phyloP scores from a whole-genome alignment of 768 basidiomycete genomes.

The Postia placenta region DNA sequence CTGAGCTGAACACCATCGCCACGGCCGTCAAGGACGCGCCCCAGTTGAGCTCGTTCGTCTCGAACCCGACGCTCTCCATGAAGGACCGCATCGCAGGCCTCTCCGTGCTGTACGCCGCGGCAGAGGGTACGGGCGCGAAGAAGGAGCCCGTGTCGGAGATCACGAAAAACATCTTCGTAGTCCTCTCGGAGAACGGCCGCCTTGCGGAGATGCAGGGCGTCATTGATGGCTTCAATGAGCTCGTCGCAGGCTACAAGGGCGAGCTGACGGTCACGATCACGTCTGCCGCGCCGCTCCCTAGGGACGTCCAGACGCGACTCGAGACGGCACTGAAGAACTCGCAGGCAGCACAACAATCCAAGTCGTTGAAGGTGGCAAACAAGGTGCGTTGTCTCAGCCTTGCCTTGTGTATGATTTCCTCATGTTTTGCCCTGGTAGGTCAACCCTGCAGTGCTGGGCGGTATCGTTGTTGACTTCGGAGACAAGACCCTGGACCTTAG shows the following conservation, averaged over 20 bases:
- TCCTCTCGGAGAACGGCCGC: slow-evolving; percentile 92
- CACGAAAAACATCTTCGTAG: slow-evolving; percentile 85
- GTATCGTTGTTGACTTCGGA: slow-evolving; percentile 92
- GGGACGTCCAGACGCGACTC: slow-evolving; percentile 67
- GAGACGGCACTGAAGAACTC: slow-evolving; percentile 85
- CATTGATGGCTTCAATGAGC: slow-evolving; percentile 86
- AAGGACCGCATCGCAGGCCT: slow-evolving; percentile 72
- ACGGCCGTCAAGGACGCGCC: slow-evolving; percentile 61
- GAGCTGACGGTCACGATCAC: slow-evolving; percentile 92
- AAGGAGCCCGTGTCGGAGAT: slow-evolving; percentile 78
- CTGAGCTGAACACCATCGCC: slow-evolving; percentile 71
- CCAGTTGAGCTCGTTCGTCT: slow-evolving; percentile 65
- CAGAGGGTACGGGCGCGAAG: slow-evolving; percentile 55
- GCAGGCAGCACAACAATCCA: slow-evolving; percentile 79
- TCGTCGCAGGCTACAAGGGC: slow-evolving; percentile 85
- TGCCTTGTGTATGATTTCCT: slow-evolving; percentile 3
- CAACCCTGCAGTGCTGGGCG: slow-evolving; percentile 88
- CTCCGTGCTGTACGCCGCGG: slow-evolving; percentile 55
- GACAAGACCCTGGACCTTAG: slow-evolving; percentile 98
- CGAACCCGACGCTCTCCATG: slow-evolving; percentile 86
- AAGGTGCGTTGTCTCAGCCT: slow-evolving; percentile 48
- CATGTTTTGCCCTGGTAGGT: slow-evolving; percentile 45
- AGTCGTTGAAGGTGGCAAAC: slow-evolving; percentile 85
- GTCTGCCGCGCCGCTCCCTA: slow-evolving; percentile 75
- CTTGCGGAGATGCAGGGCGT: slow-evolving; percentile 79